Evolutionary conservation across 306 rosid genomes (phyloP).

Genomic region (Biancaea sappan): DNA sequence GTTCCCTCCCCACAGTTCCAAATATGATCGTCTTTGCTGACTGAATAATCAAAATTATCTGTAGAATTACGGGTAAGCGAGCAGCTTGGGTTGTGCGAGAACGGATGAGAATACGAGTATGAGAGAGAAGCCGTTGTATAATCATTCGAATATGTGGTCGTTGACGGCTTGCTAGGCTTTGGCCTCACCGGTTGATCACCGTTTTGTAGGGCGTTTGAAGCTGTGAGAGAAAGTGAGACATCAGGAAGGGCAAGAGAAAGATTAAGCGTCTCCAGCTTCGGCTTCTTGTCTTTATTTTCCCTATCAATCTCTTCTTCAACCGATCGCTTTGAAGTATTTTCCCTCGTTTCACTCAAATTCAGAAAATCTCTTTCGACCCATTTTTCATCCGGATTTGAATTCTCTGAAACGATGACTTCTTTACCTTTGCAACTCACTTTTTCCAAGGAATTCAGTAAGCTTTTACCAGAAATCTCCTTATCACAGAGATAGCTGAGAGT

Average conservation of each 20-base stretch:
- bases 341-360: constrained; percentile 67
- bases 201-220: constrained; percentile 77
- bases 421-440: constrained; percentile 67
- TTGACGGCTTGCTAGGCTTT: constrained; percentile 60
- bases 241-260: constrained; percentile 93
- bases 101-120: constrained; percentile 75
- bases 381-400: constrained; percentile 61
- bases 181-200: constrained; percentile 50
- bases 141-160: constrained; percentile 80
- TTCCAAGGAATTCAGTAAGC: constrained; percentile 52
- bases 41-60: constrained; percentile 73
- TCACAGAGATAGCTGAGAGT: constrained; percentile 92
- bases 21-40: constrained; percentile 83
- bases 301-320: constrained; percentile 65
- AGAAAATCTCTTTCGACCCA: constrained; percentile 95
- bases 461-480: constrained; percentile 53
- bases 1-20: constrained; percentile 99
- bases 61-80: constrained; percentile 89
- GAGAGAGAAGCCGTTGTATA: constrained; percentile 81
- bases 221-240: constrained; percentile 83
- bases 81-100: constrained; percentile 94
- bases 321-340: constrained; percentile 73
- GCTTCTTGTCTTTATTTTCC: constrained; percentile 74
- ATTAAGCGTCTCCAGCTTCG: constrained; percentile 77
- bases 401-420: constrained; percentile 55